A percentile compares a stretch with the other conserved stretches of the same genome.
phyloP scores from a whole-genome alignment of 177 flowering plant genomes.

The Telopea speciosissima region DNA sequence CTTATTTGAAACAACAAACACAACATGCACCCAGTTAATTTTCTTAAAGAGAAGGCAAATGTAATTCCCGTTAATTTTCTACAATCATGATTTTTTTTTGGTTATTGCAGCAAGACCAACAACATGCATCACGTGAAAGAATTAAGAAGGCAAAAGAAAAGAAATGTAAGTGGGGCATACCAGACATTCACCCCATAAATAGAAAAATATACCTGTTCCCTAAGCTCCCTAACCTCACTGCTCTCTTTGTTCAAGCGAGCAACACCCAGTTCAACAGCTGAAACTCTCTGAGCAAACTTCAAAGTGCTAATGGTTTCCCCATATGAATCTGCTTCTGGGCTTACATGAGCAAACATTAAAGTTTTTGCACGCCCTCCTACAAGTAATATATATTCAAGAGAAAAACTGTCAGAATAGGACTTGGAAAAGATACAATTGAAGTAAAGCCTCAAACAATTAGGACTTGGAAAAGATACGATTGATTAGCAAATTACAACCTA shows the following conservation, averaged over 20 bases:
- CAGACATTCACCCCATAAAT: background rate
- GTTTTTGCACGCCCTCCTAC: constrained; percentile 88
- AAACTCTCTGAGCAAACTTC: constrained; percentile 84
- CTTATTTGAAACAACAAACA: background rate
- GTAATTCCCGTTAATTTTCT: no score
- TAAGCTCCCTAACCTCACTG: constrained; percentile 66
- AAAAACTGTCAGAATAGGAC: constrained; percentile 2
- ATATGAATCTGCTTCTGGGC: constrained; percentile 73
- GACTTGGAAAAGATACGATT: background rate
- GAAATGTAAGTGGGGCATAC: background rate
- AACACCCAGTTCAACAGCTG: constrained; percentile 87
- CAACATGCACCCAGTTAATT: no score
- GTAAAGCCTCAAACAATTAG: background rate
- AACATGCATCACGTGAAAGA: background rate
- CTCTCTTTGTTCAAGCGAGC: constrained; percentile 72
- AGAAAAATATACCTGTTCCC: constrained; percentile 52
- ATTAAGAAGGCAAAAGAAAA: background rate
- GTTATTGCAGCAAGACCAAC: background rate
- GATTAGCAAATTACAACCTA: constrained; percentile 36
- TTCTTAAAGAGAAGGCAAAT: background rate
- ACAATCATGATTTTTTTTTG: no score
- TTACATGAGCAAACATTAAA: constrained; percentile 90
- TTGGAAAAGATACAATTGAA: background rate
- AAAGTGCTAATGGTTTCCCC: constrained; percentile 73
- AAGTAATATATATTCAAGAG: background rate